Base-by-base conservation (phyloP, 176 grass and related monocot genomes). In the Aegilops longissima region DNA sequence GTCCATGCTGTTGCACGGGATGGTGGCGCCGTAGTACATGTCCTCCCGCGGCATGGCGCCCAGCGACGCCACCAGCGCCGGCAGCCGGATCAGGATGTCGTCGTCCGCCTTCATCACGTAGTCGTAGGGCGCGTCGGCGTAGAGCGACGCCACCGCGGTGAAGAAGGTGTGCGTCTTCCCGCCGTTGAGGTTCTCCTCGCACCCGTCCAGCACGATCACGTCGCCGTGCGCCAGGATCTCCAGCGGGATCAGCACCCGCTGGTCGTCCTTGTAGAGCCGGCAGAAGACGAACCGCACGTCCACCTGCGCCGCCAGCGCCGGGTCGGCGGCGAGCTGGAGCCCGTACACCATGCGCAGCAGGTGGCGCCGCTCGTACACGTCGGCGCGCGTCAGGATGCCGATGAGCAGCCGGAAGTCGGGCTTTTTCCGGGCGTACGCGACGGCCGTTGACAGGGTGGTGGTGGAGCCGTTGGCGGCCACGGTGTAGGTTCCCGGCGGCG, bases 71-170 rank as follows among this genome's bases (percentile, higher is more conserved):
- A 81, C 70, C 71, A 98, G 85, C 58, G 69, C 86, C 20, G 87
- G 83, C 34, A 98, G 80, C 58, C 89, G 85, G 40, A 95, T 21
- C 52, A 91, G 83, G 61, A 91, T 91, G 81, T 95, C 95, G 65
- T 98, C 95, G 74, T 98, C 93, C n/a, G 93, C 83, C 85, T 95
- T 95, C 87, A 95, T 93, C 70, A 93, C 93, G 88, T 88, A 95
- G 85, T 95, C 93, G 86, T 95, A 95, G 0, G 88, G 90, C 35
- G 82, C 90, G 80, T 88, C 93, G 66, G 58, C 70, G 76, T 34
- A 95, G 13, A 95, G 76, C 6, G 0, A 0, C 1, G 93, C 85
- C 75, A 66, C 90, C 3, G 85, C 21, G 2, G 67, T 68, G 85
- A 95, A 87, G 82, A 88, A 95, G 21, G 93, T 90, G 90, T 92